Evolutionary conservation across 805 yeast genomes (phyloP).

Genomic region (Candida wancherniae): DNA sequence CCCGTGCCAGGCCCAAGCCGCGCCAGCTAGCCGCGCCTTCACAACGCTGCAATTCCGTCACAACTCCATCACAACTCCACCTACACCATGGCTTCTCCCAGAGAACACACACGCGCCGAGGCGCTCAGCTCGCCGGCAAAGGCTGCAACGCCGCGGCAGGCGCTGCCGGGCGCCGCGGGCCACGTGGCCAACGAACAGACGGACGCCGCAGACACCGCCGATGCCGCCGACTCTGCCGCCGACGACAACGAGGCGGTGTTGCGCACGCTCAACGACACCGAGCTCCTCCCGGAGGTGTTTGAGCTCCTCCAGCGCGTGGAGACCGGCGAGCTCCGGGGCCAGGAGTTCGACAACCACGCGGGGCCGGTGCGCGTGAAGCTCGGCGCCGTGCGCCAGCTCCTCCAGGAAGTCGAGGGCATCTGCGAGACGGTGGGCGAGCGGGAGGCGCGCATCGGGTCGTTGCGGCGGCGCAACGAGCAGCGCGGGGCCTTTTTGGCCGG

Average conservation of each 20-base stretch:
- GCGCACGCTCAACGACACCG: conserved; percentile 25
- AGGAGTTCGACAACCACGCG: conserved; percentile 40
- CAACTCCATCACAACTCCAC: too few species aligned
- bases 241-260: conserved; percentile 7
- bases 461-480: conserved; percentile 26
- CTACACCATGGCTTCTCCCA: too few species aligned
- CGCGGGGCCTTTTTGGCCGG: conserved; percentile 21
- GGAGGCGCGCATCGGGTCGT: conserved; percentile 26
- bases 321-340: conserved; percentile 33
- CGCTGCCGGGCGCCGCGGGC: too few species aligned
- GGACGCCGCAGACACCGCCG: not conserved
- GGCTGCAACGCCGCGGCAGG: too few species aligned
- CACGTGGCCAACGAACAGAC: not conserved
- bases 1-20: too few species aligned
- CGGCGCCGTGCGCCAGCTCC: conserved; percentile 27
- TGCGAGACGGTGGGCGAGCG: conserved; percentile 37
- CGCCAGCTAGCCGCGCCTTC: too few species aligned
- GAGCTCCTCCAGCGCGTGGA: conserved; percentile 30
- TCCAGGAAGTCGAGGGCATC: conserved; percentile 43
- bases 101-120: too few species aligned
- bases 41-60: too few species aligned
- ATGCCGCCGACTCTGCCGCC: not conserved
- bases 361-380: conserved; percentile 44
- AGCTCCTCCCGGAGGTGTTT: conserved; percentile 36
- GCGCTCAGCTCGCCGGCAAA: too few species aligned